These are phyloP conservation scores for Phytopythium oedochilum DNA, from an alignment of 352 stramenopile species.

Conservation along the genomic window DNA sequence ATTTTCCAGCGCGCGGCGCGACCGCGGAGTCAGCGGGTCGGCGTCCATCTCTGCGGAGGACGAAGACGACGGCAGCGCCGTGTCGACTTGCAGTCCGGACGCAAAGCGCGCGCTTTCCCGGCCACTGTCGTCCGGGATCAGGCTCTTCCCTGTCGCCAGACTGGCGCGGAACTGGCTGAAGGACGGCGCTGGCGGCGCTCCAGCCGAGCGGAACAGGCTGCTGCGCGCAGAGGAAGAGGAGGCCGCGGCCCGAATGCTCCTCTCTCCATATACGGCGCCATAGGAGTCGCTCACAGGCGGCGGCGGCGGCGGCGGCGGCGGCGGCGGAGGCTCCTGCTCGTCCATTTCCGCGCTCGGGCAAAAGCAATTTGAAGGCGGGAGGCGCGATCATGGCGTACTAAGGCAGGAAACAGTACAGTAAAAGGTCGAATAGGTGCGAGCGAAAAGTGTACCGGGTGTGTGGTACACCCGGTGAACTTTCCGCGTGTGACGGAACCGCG, in stretches of 20 bases:
- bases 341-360: constrained; percentile 1
- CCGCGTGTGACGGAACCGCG: too few species aligned
- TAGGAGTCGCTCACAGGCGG: neutral
- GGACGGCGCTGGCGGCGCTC: constrained; percentile 1
- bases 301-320: constrained; percentile 19
- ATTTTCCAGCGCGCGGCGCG: constrained; percentile 43
- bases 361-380: constrained; percentile 3
- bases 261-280: neutral
- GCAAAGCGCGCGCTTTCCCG: neutral
- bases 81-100: constrained; percentile 10
- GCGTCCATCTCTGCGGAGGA: constrained; percentile 6
- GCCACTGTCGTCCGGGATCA: neutral
- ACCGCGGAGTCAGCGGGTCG: constrained; percentile 47
- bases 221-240: neutral
- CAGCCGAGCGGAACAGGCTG: neutral
- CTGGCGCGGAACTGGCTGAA: constrained; percentile 20
- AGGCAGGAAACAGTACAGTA: neutral
- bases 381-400: neutral
- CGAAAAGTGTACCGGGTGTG: too few species aligned
- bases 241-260: neutral
- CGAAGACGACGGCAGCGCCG: neutral
- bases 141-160: neutral
- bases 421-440: neutral
- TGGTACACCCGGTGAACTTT: too few species aligned
- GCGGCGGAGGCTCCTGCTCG: constrained; percentile 22